These are phyloP conservation scores for Neonectria punicea DNA, from an alignment of 2,329 filamentous ascomycete species.

Conservation along the genomic window DNA sequence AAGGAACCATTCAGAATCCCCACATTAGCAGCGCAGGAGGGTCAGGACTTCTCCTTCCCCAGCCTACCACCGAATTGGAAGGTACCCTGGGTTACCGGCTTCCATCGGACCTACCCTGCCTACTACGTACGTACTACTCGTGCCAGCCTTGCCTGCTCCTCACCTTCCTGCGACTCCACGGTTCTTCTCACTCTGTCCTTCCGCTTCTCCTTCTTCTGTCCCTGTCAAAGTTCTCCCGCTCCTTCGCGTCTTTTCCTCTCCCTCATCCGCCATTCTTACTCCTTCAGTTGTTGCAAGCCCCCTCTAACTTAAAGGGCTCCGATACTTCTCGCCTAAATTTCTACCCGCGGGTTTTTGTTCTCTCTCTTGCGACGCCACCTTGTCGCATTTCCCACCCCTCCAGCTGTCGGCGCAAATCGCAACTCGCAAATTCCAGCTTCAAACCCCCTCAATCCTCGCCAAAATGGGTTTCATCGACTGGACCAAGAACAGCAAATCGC, in stretches of 20 bases:
- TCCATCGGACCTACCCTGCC: constrained; percentile 24
- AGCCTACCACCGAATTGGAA: constrained; percentile 42
- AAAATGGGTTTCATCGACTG: constrained; percentile 59
- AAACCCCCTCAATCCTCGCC: constrained; percentile 24
- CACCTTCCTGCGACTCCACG: constrained; percentile 19
- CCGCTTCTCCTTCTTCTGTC: constrained; percentile 8
- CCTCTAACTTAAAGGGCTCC: constrained; percentile 4
- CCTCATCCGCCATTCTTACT: constrained; percentile 15
- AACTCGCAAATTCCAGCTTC: constrained; percentile 18
- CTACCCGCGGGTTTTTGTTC: constrained; percentile 21
- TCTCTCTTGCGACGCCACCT: constrained; percentile 9
- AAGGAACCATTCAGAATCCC: constrained; percentile 34
- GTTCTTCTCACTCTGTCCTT: not conserved
- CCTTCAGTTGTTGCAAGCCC: constrained; percentile 1
- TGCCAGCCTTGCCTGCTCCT: constrained; percentile 11
- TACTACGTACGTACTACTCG: constrained; percentile 12
- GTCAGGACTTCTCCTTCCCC: constrained; percentile 15
- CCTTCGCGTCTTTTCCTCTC: not conserved
- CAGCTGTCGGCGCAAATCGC: constrained; percentile 6
- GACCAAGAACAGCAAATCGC: constrained; percentile 67
- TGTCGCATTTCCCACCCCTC: constrained; percentile 2
- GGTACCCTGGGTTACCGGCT: constrained; percentile 27
- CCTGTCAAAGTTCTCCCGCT: constrained; percentile 20
- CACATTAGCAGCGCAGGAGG: constrained; percentile 15
- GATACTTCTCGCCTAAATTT: not conserved